Base-by-base conservation (phyloP, 305 asterid species). In the Solanum hybrid region DNA sequence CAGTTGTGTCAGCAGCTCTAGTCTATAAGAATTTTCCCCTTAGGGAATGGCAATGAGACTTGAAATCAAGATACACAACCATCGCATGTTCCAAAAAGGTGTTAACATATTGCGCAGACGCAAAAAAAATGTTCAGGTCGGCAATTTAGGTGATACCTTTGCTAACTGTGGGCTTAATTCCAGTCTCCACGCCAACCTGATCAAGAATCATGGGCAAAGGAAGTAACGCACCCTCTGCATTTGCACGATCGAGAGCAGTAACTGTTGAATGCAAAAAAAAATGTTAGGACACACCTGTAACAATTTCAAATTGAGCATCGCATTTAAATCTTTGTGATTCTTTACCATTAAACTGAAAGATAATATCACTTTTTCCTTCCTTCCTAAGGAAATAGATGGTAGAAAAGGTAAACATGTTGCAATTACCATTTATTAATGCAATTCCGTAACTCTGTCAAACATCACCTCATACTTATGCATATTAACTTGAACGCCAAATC, bases 61-160 rank as follows among this genome's bases (percentile, higher is more conserved):
- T 69, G 75, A 11, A 69, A 69, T 69, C 75, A 69, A 69, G 33
- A 24, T 24, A 26, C 7, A 11, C 31, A 69, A 69, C 76, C 76
- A 24, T 22, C 6, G 74, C 74, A 64, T 11, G 8, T 11, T 24
- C 16, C 8, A 69, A 24, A 69, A 69, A 69, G 76, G 76, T 69
- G 76, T 69, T 11, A 24, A 69, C 78, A 11, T 69, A 24, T 69
- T 5, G 76, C 8, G 7, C 8, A 69, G 31, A 69, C 9, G 4
- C 76, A 24, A 24, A 69, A 11, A 69, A 24, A 69, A 26, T 24
- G 76, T 69, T 2, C 33, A 2, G 76, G 28, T n/a, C n/a, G n/a
- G 33, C 18, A 64, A 11, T 69, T 69, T 24, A 24, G 76, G 76
- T 69, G 33, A 69, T 69, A 74, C 98, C 98, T 92, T 92, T 92